Conservation (phyloP, 2,329 filamentous ascomycete genomes). For the Fusarium pseudoanthophilum region DNA sequence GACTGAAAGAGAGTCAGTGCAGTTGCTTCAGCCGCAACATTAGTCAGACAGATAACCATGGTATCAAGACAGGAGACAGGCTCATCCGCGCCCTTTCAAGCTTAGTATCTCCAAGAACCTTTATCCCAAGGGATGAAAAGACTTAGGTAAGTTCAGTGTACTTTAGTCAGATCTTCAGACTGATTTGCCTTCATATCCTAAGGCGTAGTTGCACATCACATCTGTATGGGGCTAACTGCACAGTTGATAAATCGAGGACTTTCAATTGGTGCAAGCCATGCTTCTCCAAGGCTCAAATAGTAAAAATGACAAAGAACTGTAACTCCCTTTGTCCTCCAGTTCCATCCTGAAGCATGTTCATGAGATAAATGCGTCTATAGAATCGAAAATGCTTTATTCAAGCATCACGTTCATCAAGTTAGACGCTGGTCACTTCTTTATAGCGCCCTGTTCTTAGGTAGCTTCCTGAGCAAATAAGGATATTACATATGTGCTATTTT, state of each 20-base stretch:
- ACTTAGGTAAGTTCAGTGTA: too few relatives aligned
- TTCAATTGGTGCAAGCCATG: background rate
- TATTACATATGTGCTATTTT: fast-evolving
- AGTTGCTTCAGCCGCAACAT: too few relatives aligned
- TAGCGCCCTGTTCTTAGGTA: fast-evolving
- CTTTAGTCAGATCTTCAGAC: too few relatives aligned
- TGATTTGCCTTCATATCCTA: too few relatives aligned
- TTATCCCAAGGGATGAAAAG: too few relatives aligned
- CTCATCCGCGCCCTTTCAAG: too few relatives aligned
- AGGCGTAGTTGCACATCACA: background rate
- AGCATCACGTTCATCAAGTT: fast-evolving
- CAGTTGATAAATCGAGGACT: background rate
- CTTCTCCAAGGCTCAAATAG: fast-evolving
- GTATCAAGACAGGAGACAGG: too few relatives aligned
- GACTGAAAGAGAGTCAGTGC: too few relatives aligned
- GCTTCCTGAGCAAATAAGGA: fast-evolving
- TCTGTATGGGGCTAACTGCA: background rate
- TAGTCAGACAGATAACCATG: too few relatives aligned
- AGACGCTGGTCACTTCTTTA: background rate
- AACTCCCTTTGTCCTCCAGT: background rate
- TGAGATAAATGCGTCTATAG: fast-evolving
- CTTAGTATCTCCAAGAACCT: too few relatives aligned
- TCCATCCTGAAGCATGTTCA: fast-evolving
- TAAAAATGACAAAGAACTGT: fast-evolving
- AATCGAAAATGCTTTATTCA: fast-evolving